phyloP scores from a whole-genome alignment of 257 asterid genomes.

The Fraxinus pennsylvanica region DNA sequence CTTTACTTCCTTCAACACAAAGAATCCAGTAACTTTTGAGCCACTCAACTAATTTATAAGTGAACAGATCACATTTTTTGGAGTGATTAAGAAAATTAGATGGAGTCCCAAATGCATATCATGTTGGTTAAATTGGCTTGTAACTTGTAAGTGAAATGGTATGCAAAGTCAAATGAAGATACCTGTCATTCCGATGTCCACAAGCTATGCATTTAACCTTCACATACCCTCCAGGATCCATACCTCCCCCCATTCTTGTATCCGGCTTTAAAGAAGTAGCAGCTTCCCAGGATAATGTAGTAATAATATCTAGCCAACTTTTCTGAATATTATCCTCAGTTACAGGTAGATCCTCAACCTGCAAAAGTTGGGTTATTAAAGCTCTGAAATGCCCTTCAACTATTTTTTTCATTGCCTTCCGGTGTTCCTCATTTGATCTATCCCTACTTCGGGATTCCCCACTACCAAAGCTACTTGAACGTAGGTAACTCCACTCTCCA shows the following conservation, averaged over 20 bases:
- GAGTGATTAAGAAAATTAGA: slow-evolving; percentile 15
- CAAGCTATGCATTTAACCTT: slow-evolving; percentile 76
- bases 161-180: slow-evolving; percentile 15
- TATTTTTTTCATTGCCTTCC: slow-evolving; percentile 57
- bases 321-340: slow-evolving; percentile 39
- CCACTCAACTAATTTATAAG: neutral
- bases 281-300: slow-evolving; percentile 73
- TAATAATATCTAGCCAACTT: slow-evolving; percentile 69
- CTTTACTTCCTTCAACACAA: slow-evolving; percentile 9
- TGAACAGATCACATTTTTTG: neutral
- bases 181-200: slow-evolving; percentile 72
- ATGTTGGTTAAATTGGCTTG: slow-evolving; percentile 19
- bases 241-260: slow-evolving; percentile 71
- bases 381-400: slow-evolving; percentile 68
- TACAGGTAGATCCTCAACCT: slow-evolving; percentile 53
- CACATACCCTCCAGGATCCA: slow-evolving; percentile 91
- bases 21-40: slow-evolving; percentile 10
- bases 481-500: slow-evolving; percentile 72
- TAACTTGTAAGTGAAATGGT: slow-evolving; percentile 6
- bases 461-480: slow-evolving; percentile 52
- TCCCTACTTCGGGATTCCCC: slow-evolving; percentile 65
- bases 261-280: slow-evolving; percentile 78
- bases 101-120: slow-evolving; percentile 20
- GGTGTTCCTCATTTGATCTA: slow-evolving; percentile 67
- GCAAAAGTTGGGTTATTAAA: slow-evolving; percentile 68